Percentiles rank a stretch among this genome's conserved stretches.
Conservation (phyloP, 768 basidiomycete genomes). For the Termitomyces sp. region DNA sequence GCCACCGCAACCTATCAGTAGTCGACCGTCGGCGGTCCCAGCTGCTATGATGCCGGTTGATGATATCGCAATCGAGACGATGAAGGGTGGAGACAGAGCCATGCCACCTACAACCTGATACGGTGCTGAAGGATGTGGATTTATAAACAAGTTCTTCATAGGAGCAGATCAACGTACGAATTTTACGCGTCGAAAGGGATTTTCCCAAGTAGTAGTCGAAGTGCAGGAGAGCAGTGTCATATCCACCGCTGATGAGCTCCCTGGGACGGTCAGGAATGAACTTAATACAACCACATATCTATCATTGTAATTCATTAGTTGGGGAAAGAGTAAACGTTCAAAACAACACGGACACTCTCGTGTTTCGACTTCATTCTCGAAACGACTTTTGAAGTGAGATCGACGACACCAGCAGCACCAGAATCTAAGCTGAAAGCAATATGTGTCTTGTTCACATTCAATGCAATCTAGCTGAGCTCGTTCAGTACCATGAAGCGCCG, state of each 20-base stretch:
- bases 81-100: slow-evolving; percentile 69
- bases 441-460: slow-evolving; percentile 49
- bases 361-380: slow-evolving; percentile 59
- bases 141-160: background rate
- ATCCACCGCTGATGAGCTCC: slow-evolving; percentile 76
- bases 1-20: slow-evolving; percentile 67
- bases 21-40: slow-evolving; percentile 70
- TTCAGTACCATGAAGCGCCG: slow-evolving; percentile 16
- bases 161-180: slow-evolving; percentile 37
- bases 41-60: slow-evolving; percentile 57
- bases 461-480: slow-evolving; percentile 52
- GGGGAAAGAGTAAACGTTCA: background rate
- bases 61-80: slow-evolving; percentile 59
- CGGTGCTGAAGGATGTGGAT: slow-evolving; percentile 25
- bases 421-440: slow-evolving; percentile 70
- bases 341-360: slow-evolving; percentile 44
- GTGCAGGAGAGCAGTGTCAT: slow-evolving; percentile 65
- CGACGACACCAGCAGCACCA: slow-evolving; percentile 62
- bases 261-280: slow-evolving; percentile 69
- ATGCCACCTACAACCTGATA: slow-evolving; percentile 40
- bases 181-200: slow-evolving; percentile 51
- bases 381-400: slow-evolving; percentile 45
- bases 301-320: slow-evolving; percentile 4
- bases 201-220: slow-evolving; percentile 57
- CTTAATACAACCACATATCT: slow-evolving; percentile 69